These are phyloP conservation scores for Herpotrichia juniperi DNA, from an alignment of 2,329 filamentous ascomycete genomes.

Conservation along the genomic window DNA sequence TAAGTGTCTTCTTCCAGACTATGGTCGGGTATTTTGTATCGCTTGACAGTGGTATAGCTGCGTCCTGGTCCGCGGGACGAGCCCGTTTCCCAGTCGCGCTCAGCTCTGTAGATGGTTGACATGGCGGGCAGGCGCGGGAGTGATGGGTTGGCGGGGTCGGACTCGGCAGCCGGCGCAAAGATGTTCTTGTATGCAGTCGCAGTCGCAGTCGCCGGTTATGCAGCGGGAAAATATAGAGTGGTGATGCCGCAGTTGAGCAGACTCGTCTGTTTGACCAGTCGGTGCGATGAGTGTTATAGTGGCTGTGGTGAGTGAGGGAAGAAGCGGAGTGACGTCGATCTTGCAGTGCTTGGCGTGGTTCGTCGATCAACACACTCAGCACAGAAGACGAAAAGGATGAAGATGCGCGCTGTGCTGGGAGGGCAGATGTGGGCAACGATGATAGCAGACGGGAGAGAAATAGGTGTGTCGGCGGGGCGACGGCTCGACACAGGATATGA, in stretches of 20 bases:
- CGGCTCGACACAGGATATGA: background rate
- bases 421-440: conserved; percentile 2
- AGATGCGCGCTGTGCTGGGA: conserved; percentile 6
- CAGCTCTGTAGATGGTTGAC: conserved; percentile 55
- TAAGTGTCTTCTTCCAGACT: conserved; percentile 50
- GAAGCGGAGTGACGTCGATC: conserved; percentile 10
- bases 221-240: background rate
- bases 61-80: conserved; percentile 46
- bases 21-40: conserved; percentile 62
- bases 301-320: conserved; percentile 11
- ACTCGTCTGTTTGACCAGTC: conserved; percentile 17
- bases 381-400: conserved; percentile 2
- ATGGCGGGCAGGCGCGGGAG: conserved; percentile 29
- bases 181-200: background rate
- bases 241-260: background rate
- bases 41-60: conserved; percentile 62
- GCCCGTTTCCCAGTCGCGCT: conserved; percentile 52
- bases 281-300: conserved; percentile 6
- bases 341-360: conserved; percentile 11
- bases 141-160: background rate
- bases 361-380: conserved; percentile 1
- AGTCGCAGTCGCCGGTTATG: conserved; percentile 2
- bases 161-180: background rate
- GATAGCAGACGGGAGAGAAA: conserved; percentile 1
- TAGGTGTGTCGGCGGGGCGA: background rate